phyloP scores from a whole-genome alignment of 768 basidiomycete genomes.

The Pleurotus eryngii region DNA sequence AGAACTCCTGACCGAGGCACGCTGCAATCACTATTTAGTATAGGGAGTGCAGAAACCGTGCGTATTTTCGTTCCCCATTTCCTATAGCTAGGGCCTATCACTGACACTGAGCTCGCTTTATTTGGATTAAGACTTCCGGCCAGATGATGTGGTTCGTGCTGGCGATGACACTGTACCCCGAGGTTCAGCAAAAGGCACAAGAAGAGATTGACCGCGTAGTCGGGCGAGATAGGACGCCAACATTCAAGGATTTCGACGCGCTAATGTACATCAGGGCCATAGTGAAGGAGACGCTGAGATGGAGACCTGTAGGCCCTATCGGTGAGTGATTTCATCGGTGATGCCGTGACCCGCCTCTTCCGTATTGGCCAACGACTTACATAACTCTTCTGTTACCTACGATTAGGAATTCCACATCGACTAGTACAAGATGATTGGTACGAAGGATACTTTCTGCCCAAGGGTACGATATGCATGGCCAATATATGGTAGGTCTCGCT shows the following conservation, averaged over 20 bases:
- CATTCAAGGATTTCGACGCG: conserved; percentile 1
- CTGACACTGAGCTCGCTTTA: background rate
- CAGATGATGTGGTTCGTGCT: conserved; percentile 1
- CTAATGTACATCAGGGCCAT: conserved; percentile 8
- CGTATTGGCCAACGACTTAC: background rate
- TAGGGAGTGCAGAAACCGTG: no score
- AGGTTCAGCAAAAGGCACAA: conserved; percentile 1
- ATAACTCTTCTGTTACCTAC: background rate
- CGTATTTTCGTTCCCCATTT: no score
- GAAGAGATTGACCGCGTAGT: conserved; percentile 10
- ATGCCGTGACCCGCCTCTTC: no score
- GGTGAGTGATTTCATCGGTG: background rate
- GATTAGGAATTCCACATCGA: conserved; percentile 5
- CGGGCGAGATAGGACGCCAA: conserved; percentile 3
- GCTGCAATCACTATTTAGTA: no score
- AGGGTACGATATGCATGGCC: background rate
- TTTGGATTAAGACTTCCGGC: background rate
- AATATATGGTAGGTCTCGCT: background rate
- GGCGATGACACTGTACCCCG: conserved; percentile 7
- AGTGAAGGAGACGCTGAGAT: conserved; percentile 8
- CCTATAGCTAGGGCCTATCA: background rate
- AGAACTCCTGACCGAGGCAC: no score
- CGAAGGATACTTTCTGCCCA: conserved; percentile 4
- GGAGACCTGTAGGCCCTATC: conserved; percentile 3
- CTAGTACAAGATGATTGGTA: conserved; percentile 7